Evolutionary conservation across 108 stramenopile genomes (phyloP), one percentile per base, ranked within the genome.

Genomic region (Cylindrotheca fusiformis): DNA sequence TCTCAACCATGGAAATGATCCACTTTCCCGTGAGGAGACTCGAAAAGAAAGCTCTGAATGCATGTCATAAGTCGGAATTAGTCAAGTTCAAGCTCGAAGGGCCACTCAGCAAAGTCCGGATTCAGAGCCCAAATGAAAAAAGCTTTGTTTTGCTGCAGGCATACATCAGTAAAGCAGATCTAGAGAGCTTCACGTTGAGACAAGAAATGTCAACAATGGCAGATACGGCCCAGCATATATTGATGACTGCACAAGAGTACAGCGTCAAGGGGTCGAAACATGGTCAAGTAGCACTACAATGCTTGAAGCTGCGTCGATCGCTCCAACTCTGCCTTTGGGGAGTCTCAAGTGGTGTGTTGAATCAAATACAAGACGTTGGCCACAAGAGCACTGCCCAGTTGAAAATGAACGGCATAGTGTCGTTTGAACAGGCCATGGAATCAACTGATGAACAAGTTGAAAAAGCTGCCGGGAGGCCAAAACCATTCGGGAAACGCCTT

Each of bases 131-230:
- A 1, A 63, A 59, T 30, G 74, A 95, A 50, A 95, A 95, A 63
- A 82, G 78, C 18, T 95, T 93, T 63, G 85, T 95, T 2, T 58
- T 95, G 47, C 75, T 95, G 6, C 94, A 95, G 60, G 78, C 82
- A 0, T 75, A 76, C 8, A 88, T 95, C 33, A 80, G 82, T 14
- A 77, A 74, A 47, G 58, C 84, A 55, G 55, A 72, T 45, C 79
- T 93, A 44, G 65, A 74, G 4, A 84, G 91, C 50, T 80, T 62
- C 55, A 72, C 85, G 18, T 77, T 93, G 2, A 56, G 80, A 0
- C 78, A 86, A 61, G 88, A 95, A 67, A 87, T 90, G 86, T 55
- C 59, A 12, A 53, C 60, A 6, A 75, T 79, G 25, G 68, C 71
- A 1, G 80, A 91, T 24, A 71, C 76, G 23, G 87, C 88, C 21